Evolutionary conservation across 2,329 filamentous ascomycete species (phyloP).

Genomic region (Chaetomium strumarium): DNA sequence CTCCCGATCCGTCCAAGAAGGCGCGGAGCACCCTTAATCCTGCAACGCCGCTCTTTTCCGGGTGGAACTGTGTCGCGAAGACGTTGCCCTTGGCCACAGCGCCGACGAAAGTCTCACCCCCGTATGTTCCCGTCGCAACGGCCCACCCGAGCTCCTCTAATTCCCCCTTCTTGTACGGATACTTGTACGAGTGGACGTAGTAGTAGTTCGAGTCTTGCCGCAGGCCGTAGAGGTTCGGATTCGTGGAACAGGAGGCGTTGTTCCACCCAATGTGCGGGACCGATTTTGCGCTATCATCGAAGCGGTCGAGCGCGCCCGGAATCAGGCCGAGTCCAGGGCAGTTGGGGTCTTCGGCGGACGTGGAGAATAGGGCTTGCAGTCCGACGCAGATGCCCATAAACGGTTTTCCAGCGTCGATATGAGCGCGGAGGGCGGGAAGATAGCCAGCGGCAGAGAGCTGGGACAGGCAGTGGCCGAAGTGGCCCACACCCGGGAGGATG

Average conservation of each 20-base stretch:
- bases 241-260: slow-evolving; percentile 53
- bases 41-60: slow-evolving; percentile 90
- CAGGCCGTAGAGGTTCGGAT: slow-evolving; percentile 66
- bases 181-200: slow-evolving; percentile 94
- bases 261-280: slow-evolving; percentile 99
- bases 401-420: slow-evolving; percentile 86
- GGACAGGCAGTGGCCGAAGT: slow-evolving; percentile 92
- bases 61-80: slow-evolving; percentile 92
- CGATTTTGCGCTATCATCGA: slow-evolving; percentile 71
- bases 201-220: slow-evolving; percentile 88
- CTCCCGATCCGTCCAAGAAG: slow-evolving; percentile 70
- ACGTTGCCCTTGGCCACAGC: slow-evolving; percentile 82
- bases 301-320: slow-evolving; percentile 64
- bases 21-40: slow-evolving; percentile 78
- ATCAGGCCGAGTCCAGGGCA: slow-evolving; percentile 73
- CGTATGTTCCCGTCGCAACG: slow-evolving; percentile 86
- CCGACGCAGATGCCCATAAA: slow-evolving; percentile 99
- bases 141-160: slow-evolving; percentile 81
- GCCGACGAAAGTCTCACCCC: slow-evolving; percentile 82
- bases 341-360: slow-evolving; percentile 70
- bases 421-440: slow-evolving; percentile 70
- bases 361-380: slow-evolving; percentile 81
- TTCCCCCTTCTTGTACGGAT: slow-evolving; percentile 64
- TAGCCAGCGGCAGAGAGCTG: slow-evolving; percentile 80
- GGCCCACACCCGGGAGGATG: slow-evolving; percentile 91